These are phyloP conservation scores for Boeremia lycopersici DNA, from an alignment of 2,329 filamentous ascomycete genomes.

Conservation along the genomic window DNA sequence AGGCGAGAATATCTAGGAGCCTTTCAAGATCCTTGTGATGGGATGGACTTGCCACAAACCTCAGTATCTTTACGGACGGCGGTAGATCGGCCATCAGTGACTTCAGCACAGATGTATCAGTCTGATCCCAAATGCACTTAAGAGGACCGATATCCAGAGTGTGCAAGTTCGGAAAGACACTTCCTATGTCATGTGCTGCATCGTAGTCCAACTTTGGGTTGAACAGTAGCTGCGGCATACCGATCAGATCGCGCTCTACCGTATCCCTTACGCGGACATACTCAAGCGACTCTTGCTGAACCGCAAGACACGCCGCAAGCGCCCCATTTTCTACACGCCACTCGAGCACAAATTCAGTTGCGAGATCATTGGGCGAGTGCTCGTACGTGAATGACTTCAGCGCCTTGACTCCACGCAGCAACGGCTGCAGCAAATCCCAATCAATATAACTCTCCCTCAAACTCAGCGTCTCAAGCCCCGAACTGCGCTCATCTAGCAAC, in stretches of 20 bases:
- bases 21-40: neutral
- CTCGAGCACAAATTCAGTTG: neutral
- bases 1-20: neutral
- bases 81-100: neutral
- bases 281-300: neutral
- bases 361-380: conserved; percentile 1
- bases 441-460: neutral
- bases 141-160: neutral
- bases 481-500: neutral
- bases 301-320: neutral
- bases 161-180: neutral
- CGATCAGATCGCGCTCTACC: neutral
- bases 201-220: neutral
- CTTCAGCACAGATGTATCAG: neutral
- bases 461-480: neutral
- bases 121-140: neutral
- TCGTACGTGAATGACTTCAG: conserved; percentile 5
- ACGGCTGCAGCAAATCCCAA: neutral
- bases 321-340: neutral
- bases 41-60: neutral
- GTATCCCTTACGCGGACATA: neutral
- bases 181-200: neutral
- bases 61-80: neutral
- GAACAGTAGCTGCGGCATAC: neutral
- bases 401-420: neutral